phyloP scores from a whole-genome alignment of 2,329 filamentous ascomycete genomes.

The Fusarium albidum region DNA sequence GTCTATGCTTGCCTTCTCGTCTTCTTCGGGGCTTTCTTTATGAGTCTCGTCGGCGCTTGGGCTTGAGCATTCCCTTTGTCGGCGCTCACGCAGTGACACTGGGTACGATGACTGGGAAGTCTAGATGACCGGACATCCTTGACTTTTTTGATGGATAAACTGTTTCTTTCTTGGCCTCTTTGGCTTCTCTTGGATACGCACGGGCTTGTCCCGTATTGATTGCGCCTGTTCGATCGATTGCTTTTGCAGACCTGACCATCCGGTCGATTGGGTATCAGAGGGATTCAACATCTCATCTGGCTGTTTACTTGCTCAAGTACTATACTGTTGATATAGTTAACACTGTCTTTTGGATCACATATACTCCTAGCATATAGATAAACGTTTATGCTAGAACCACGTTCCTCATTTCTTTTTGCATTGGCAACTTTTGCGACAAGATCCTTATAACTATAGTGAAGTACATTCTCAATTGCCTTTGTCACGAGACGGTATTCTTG shows the following conservation, averaged over 20 bases:
- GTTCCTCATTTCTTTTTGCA: constrained; percentile 1
- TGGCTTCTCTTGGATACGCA: too few relatives aligned
- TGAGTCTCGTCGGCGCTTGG: constrained; percentile 72
- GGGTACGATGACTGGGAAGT: too few relatives aligned
- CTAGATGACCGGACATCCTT: too few relatives aligned
- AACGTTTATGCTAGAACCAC: neutral
- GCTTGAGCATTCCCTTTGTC: constrained; percentile 47
- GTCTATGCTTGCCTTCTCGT: constrained; percentile 65
- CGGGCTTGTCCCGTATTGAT: too few relatives aligned
- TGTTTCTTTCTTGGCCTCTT: too few relatives aligned
- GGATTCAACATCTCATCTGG: neutral
- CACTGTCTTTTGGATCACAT: neutral
- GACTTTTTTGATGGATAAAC: too few relatives aligned
- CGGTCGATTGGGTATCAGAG: neutral
- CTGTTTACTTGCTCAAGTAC: neutral
- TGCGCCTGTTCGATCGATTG: neutral
- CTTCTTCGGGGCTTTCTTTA: constrained; percentile 65
- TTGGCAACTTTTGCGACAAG: neutral
- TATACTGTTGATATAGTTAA: neutral
- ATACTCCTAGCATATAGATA: neutral
- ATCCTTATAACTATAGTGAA: too few relatives aligned
- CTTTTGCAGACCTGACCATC: neutral
- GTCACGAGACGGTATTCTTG: constrained; percentile 63
- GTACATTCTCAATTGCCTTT: too few relatives aligned
- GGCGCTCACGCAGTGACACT: too few relatives aligned